Base-by-base conservation (phyloP, 129 eudicot species). In the Tagetes erecta region DNA sequence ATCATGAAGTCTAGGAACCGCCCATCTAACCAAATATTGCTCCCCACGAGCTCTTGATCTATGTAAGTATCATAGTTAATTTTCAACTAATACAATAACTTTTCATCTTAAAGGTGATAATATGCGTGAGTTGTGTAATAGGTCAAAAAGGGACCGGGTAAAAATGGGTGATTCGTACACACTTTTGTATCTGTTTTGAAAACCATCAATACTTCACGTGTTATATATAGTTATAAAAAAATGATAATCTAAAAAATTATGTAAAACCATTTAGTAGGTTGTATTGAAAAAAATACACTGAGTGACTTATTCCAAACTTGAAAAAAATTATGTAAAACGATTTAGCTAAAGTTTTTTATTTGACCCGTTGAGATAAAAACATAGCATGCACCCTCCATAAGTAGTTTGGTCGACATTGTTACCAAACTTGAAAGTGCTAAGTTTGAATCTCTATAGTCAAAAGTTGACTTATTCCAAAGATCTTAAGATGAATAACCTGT, bases 1-100 rank as follows among this genome's bases (percentile, higher is more conserved):
- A 81, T 94, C 97, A 64, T 90, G 95, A 68, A 94, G 86, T 64
- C 71, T 84, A 38, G 91, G 82, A 58, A 84, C 81, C 11, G 97
- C 98, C 98, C 98, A 94, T 82, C 96, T 86, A 36, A 86, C 98
- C 30, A 94, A 86, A 79, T 53, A 86, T 56, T 90, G 98, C 81
- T 90, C 97, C 66, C 89, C 96, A 36, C 93, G 88, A 20, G 97
- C 88, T 60, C 91, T 86, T 36, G 84, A 83, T 78, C 97, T 89
- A 20, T 20, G 74, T 60, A 10, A 5, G 62, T 34, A 6, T 37
- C 45, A 12, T 4, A 53, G 36, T 71, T 41, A 31, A 37, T 40
- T 38, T 30, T 46, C 67, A 62, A 36, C 45, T 62, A n/a, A 62
- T 11, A 12, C 20, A 36, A 62, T 62, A 59, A 59, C 14, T 34